Evolutionary conservation across 129 eudicot species (phyloP).

Genomic region (Helianthus tuberosus): DNA sequence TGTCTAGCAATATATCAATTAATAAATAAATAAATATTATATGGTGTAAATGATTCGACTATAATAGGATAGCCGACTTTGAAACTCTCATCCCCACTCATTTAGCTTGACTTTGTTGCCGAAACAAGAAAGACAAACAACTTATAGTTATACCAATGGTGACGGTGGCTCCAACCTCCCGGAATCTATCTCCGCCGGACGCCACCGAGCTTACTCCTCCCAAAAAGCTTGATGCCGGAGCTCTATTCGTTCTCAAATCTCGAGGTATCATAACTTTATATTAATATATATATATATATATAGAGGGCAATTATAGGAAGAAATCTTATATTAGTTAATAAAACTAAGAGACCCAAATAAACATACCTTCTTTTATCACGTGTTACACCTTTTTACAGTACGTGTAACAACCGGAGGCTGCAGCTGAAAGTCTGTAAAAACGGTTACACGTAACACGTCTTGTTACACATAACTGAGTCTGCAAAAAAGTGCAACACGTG

Average conservation of each 20-base stretch:
- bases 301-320: too few relatives aligned
- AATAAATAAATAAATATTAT: not conserved
- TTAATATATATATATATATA: too few relatives aligned
- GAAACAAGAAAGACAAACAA: conserved; percentile 3
- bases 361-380: too few relatives aligned
- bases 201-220: conserved; percentile 25
- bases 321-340: too few relatives aligned
- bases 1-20: not conserved
- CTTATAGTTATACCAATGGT: conserved; percentile 23
- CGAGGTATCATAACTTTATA: conserved; percentile 38
- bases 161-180: conserved; percentile 33
- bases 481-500: too few relatives aligned
- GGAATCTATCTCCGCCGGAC: conserved; percentile 20
- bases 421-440: too few relatives aligned
- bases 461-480: too few relatives aligned
- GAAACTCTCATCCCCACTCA: conserved; percentile 16
- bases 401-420: too few relatives aligned
- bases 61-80: conserved; percentile 26
- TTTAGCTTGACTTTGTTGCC: conserved; percentile 24
- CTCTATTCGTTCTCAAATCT: conserved; percentile 74
- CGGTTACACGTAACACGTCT: too few relatives aligned
- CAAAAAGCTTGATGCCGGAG: conserved; percentile 67
- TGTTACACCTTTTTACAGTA: too few relatives aligned
- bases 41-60: not conserved
- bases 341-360: too few relatives aligned